Base-by-base conservation (phyloP, 2,329 filamentous ascomycete species). In the Periconia sp. region DNA sequence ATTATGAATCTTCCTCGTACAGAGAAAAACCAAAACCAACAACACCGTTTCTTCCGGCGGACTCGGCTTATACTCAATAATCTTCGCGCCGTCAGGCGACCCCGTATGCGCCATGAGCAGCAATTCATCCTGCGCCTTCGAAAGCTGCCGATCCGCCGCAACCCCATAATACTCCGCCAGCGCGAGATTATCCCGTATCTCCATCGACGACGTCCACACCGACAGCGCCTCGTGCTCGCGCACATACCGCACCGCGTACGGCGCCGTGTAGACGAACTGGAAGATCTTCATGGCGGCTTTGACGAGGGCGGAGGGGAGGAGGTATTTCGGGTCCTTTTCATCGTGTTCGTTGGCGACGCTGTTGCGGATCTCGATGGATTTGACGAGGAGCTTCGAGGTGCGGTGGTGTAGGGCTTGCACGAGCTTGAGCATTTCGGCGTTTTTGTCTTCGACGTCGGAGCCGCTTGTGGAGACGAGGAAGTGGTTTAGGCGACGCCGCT, bases 71-170 rank as follows among this genome's bases (percentile, higher is more conserved):
- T 46, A 43, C 6, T 31, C 31, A 11, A 54, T 42, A n/a, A 54
- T 31, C 3, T 47, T 50, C 1, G 42, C 23, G 2, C 43, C 42
- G 37, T 47, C 42, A 43, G 15, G 46, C 1, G 47, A 50, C 19
- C 47, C 31, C 17, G 52, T 54, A 30, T 47, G 20, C 6, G 47
- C 52, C 47, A 54, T 50, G 17, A 50, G n/a, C 17, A 54, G 23
- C n/a, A 54, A n/a, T n/a, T 50, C 52, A 18, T 50, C 17, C 17
- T 43, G 31, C n/a, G 47, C 47, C 27, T 43, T 54, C 2, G 47
- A 54, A 5, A 54, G 27, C 5, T 18, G 18, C 23, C 20, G 45
- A 20, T 42, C 37, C 8, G 52, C 52, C 6, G 47, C 41, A 15
- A 47, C 31, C 1, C 31, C 47, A n/a, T 31, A 50, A n/a, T 54